A percentile compares a stretch with the other conserved stretches of the same genome.
These are phyloP conservation scores for Teratosphaeria epicoccoides DNA, from an alignment of 2,329 filamentous ascomycete species.

Conservation along the genomic window DNA sequence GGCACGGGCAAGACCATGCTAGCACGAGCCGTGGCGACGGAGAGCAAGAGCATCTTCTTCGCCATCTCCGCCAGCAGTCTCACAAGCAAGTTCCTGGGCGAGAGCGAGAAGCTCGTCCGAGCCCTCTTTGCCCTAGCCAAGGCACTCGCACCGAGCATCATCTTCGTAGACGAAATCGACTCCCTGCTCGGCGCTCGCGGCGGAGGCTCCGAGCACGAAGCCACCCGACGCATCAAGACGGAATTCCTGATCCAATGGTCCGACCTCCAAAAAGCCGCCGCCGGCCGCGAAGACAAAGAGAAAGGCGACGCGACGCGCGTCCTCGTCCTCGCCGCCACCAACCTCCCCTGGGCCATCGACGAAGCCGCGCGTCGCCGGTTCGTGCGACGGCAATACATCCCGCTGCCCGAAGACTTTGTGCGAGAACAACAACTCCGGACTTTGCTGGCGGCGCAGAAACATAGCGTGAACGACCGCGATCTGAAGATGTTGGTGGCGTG, in stretches of 20 bases:
- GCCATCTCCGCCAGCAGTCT: constrained; percentile 90
- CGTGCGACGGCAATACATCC: constrained; percentile 90
- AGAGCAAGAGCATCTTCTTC: constrained; percentile 91
- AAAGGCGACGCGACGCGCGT: constrained; percentile 77
- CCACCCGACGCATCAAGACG: constrained; percentile 87
- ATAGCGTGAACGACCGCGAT: constrained; percentile 61
- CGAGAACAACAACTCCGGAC: constrained; percentile 68
- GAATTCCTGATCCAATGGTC: constrained; percentile 98
- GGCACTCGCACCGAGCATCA: constrained; percentile 81
- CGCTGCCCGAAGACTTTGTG: constrained; percentile 75
- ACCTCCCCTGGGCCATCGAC: constrained; percentile 94
- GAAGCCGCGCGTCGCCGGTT: constrained; percentile 87
- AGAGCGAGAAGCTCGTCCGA: constrained; percentile 90
- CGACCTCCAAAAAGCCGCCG: constrained; percentile 81
- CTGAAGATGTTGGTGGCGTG: constrained; percentile 63
- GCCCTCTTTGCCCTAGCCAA: constrained; percentile 88
- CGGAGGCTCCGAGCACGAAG: constrained; percentile 80
- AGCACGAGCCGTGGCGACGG: constrained; percentile 84
- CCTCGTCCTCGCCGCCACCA: constrained; percentile 87
- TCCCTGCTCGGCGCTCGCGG: constrained; percentile 77
- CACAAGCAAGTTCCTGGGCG: constrained; percentile 91
- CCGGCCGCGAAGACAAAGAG: constrained; percentile 62
- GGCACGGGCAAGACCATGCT: constrained; percentile 99
- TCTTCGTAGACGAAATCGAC: constrained; percentile 98
- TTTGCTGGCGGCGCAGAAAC: constrained; percentile 77